phyloP scores from a whole-genome alignment of 2,329 filamentous ascomycete species.

The Thelonectria olida region DNA sequence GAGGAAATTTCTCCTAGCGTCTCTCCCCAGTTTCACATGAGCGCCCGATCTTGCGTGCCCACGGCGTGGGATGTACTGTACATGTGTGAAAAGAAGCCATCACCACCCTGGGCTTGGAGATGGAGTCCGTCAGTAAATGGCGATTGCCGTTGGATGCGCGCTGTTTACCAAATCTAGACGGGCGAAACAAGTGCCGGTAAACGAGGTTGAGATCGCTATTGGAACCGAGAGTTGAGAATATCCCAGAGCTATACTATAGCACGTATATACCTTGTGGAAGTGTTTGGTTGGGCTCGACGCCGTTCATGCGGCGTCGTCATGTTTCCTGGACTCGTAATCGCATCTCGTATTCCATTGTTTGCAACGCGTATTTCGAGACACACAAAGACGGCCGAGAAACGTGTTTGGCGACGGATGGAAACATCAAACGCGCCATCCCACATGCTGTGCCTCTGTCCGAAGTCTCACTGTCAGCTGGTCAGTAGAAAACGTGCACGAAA shows the following conservation, averaged over 20 bases:
- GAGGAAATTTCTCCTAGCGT: neutral
- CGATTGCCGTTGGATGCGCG: neutral
- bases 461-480: neutral
- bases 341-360: constrained; percentile 1
- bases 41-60: neutral
- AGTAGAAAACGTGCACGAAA: constrained; percentile 2
- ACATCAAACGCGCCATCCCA: constrained; percentile 12
- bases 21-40: neutral
- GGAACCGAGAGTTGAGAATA: neutral
- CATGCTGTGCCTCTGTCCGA: constrained; percentile 12
- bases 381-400: neutral
- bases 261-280: neutral
- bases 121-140: neutral
- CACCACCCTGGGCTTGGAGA: neutral
- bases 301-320: neutral
- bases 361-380: constrained; percentile 1
- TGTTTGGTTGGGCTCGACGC: neutral
- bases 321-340: neutral
- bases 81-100: neutral
- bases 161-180: constrained; percentile 8
- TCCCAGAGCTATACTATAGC: constrained; percentile 1
- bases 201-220: constrained; percentile 5
- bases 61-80: neutral
- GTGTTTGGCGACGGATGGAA: constrained; percentile 9
- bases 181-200: constrained; percentile 5